phyloP scores from a whole-genome alignment of 2,329 filamentous ascomycete species.

The Colletotrichum abscissum region DNA sequence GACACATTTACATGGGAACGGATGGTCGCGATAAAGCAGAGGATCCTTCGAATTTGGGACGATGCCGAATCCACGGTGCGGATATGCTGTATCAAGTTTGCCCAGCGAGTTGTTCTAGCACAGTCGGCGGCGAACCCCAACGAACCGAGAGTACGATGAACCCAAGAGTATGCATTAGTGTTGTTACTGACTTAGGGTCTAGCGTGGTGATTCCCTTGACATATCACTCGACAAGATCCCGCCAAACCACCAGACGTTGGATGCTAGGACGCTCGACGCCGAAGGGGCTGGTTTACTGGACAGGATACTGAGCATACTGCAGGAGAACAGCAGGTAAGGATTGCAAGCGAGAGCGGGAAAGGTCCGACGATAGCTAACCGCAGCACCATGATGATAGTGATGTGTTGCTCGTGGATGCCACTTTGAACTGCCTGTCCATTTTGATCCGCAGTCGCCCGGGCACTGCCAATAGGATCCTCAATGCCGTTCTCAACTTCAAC shows the following conservation, averaged over 20 bases:
- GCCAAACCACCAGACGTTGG: slow-evolving; percentile 82
- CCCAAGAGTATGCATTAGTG: slow-evolving; percentile 24
- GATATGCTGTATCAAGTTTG: slow-evolving; percentile 97
- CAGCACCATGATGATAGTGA: slow-evolving; percentile 66
- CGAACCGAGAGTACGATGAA: slow-evolving; percentile 79
- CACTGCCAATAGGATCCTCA: slow-evolving; percentile 86
- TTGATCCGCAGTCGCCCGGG: slow-evolving; percentile 85
- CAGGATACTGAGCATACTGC: slow-evolving; percentile 84
- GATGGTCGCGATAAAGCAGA: slow-evolving; percentile 89
- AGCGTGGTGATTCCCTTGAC: slow-evolving; percentile 69
- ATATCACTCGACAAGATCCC: slow-evolving; percentile 90
- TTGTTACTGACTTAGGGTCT: slow-evolving; percentile 39
- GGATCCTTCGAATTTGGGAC: slow-evolving; percentile 91
- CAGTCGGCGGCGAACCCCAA: slow-evolving; percentile 86
- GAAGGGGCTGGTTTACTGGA: slow-evolving; percentile 93
- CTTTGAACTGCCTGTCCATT: slow-evolving; percentile 86
- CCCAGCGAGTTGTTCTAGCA: slow-evolving; percentile 90
- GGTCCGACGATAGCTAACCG: slow-evolving; percentile 28
- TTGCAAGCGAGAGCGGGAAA: not conserved
- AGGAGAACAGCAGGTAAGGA: slow-evolving; percentile 84
- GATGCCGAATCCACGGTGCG: slow-evolving; percentile 78
- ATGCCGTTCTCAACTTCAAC: slow-evolving; percentile 89
- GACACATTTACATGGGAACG: slow-evolving; percentile 87
- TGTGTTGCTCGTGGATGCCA: slow-evolving; percentile 88
- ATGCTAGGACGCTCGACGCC: slow-evolving; percentile 85